Evolutionary conservation across 2,329 filamentous ascomycete genomes (phyloP).

Genomic region (Pestalotiopsis sp.): DNA sequence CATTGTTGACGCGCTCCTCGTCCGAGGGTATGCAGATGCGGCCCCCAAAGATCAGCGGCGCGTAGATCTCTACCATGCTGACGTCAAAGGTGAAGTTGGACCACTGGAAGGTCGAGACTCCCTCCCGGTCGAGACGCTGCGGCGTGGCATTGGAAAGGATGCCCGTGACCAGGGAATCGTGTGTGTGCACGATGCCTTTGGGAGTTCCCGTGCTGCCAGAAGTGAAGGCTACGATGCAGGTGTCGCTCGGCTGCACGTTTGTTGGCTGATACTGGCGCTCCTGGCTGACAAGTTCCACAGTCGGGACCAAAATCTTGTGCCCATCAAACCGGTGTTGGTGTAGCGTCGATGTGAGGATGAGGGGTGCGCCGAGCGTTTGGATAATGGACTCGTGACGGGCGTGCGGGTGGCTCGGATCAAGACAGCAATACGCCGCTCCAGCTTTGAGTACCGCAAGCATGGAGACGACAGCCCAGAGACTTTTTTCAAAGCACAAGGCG

Average conservation of each 20-base stretch:
- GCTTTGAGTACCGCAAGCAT: slow-evolving; percentile 10
- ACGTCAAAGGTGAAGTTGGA: slow-evolving; percentile 9
- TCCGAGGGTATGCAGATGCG: slow-evolving; percentile 10
- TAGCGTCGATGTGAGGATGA: background rate
- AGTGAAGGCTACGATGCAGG: slow-evolving; percentile 47
- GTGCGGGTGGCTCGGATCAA: slow-evolving; percentile 40
- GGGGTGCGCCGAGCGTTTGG: slow-evolving; percentile 11
- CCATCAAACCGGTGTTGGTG: background rate
- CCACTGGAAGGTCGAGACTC: slow-evolving; percentile 4
- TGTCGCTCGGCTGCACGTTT: background rate
- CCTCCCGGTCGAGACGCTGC: slow-evolving; percentile 1
- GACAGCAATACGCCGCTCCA: slow-evolving; percentile 29
- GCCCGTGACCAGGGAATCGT: slow-evolving; percentile 4
- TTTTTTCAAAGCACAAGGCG: slow-evolving; percentile 2
- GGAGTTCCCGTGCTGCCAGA: slow-evolving; percentile 54
- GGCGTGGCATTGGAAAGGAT: slow-evolving; percentile 5
- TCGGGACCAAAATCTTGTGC: background rate
- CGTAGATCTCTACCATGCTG: slow-evolving; percentile 7
- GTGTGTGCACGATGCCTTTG: slow-evolving; percentile 46
- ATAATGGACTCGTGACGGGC: slow-evolving; percentile 24
- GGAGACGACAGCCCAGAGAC: slow-evolving; percentile 3
- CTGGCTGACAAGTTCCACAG: background rate
- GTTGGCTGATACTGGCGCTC: slow-evolving; percentile 1
- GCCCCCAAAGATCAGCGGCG: background rate
- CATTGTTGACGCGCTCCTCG: slow-evolving; percentile 6